Evolutionary conservation across 2,329 filamentous ascomycete genomes (phyloP).

Genomic region (Arthroderma sp.): DNA sequence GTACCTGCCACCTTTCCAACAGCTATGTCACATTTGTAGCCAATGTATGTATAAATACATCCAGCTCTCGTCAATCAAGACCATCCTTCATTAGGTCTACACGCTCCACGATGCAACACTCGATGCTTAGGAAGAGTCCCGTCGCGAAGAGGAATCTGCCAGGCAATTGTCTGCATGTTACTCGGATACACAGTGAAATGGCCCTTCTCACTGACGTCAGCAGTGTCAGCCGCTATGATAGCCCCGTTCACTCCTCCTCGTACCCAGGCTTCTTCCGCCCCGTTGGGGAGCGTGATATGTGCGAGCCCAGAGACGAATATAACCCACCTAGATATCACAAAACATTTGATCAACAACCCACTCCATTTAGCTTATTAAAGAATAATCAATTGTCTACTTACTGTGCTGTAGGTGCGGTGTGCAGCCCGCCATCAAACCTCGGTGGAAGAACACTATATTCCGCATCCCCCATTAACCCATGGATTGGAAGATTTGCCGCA

Average conservation of each 20-base stretch:
- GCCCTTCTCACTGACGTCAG: conserved; percentile 29
- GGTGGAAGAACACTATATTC: conserved; percentile 31
- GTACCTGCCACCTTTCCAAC: neutral
- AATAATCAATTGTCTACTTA: conserved; percentile 18
- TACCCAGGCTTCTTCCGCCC: conserved; percentile 28
- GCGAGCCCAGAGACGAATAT: conserved; percentile 32
- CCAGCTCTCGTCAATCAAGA: neutral
- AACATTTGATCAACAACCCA: neutral
- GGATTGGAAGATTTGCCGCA: conserved; percentile 23
- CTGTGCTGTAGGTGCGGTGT: conserved; percentile 35
- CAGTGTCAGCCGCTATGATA: conserved; percentile 35
- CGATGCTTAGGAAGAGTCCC: conserved; percentile 28
- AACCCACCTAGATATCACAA: conserved; percentile 19
- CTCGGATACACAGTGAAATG: conserved; percentile 35
- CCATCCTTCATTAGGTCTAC: conserved; percentile 15
- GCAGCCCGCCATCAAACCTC: conserved; percentile 30
- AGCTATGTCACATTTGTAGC: neutral
- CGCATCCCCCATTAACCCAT: conserved; percentile 22
- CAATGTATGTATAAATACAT: neutral
- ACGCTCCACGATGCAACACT: conserved; percentile 33
- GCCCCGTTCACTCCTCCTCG: conserved; percentile 32
- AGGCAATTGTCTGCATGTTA: conserved; percentile 25
- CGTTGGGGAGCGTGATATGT: conserved; percentile 34
- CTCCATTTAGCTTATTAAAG: neutral
- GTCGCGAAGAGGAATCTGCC: conserved; percentile 29